Evolutionary conservation across 495 filamentous ascomycete species (phyloP), one percentile per base, ranked within the genome.

Genomic region (Podospora pseudocomata): DNA sequence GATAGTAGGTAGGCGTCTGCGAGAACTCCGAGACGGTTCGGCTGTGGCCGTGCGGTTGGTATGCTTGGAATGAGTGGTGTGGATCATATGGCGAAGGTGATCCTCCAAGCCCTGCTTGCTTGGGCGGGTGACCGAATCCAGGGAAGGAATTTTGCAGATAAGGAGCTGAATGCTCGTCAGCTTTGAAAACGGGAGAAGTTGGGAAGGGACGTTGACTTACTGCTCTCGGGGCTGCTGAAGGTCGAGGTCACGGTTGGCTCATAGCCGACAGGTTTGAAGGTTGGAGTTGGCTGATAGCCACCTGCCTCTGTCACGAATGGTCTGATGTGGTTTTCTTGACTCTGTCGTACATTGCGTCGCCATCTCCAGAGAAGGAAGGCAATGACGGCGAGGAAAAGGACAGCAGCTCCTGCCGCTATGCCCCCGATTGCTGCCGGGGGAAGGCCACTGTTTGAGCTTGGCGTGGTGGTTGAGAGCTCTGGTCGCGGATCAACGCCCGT

Each of bases 401-500:
- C 5, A 11, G 49, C 57, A 23, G 23, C 54, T 0, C 66, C 71
- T 19, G 67, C 63, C 9, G 66, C 71, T 20, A 73, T 73, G 5
- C 71, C 71, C 3, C 39, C 66, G 44, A 73, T 68, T 5, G 71
- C 69, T 2, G 69, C 71, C 2, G 59, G 60, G 4, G 65, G 44
- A 30, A 71, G 28, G 18, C 30, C 62, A 16, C 58, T n/a, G 23
- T 26, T 44, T 2, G 20, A 19, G 19, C 30, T 49, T 13, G 39
- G 9, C 5, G 39, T 49, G 2, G 39, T 49, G 39, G 39, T 49
- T 11, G 39, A 49, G 13, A 49, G 39, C 15, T 49, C 39, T 3
- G 15, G 7, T 49, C 13, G 39, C 39, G 39, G 5, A 49, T 49
- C 39, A 49, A 1, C 15, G 6, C 19, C 28, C 13, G 18, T 64